Evolutionary conservation across 768 basidiomycete genomes (phyloP).

Genomic region (Pisolithus tinctorius): DNA sequence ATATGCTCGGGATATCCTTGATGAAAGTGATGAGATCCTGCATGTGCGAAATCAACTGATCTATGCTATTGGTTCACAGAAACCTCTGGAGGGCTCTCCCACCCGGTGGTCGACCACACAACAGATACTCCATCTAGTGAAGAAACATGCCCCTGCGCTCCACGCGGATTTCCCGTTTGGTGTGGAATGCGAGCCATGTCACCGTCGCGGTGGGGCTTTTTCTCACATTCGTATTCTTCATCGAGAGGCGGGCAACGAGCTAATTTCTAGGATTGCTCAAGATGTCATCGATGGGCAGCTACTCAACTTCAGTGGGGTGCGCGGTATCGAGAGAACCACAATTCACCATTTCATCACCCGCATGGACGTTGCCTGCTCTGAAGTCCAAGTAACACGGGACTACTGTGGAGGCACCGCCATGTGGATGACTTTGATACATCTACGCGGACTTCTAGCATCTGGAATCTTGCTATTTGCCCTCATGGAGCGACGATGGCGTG

Average conservation of each 20-base stretch:
- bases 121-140: conserved; percentile 26
- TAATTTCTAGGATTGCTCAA: conserved; percentile 10
- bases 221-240: conserved; percentile 19
- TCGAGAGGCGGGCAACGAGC: conserved; percentile 1
- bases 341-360: conserved; percentile 20
- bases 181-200: neutral
- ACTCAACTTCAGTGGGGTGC: conserved; percentile 12
- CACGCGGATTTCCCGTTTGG: neutral
- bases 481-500: conserved; percentile 31
- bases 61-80: conserved; percentile 35
- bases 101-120: conserved; percentile 37
- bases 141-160: neutral
- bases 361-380: neutral
- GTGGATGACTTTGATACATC: conserved; percentile 22
- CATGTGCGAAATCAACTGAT: conserved; percentile 40
- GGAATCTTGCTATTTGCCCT: conserved; percentile 28
- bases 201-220: conserved; percentile 11
- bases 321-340: neutral
- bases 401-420: neutral
- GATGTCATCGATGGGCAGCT: conserved; percentile 13
- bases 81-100: conserved; percentile 32
- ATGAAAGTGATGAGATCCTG: conserved; percentile 29
- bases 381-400: conserved; percentile 5
- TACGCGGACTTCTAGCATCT: conserved; percentile 29
- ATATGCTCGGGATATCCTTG: conserved; percentile 21